Conservation (phyloP, 371 early-diverging fungal species). For the Catenaria anguillulae region DNA sequence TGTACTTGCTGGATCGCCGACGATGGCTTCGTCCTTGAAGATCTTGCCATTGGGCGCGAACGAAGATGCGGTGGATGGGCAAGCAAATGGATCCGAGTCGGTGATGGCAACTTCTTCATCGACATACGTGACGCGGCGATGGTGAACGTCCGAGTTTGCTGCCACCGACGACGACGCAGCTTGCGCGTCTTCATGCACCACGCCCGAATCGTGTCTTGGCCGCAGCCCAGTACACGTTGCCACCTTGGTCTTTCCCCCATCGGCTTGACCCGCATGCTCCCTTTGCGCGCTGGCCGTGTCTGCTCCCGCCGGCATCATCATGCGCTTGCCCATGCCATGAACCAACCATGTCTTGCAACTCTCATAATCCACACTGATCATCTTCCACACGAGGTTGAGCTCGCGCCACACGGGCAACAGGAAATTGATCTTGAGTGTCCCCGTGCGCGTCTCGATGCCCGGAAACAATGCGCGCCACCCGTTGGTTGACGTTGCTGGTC, state of each 20-base stretch:
- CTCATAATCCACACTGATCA: conserved; percentile 4
- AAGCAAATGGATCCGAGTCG: no score
- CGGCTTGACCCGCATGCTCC: no score
- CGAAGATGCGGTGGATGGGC: no score
- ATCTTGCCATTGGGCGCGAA: background rate
- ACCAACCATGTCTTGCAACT: conserved; percentile 5
- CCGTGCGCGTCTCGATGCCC: conserved; percentile 23
- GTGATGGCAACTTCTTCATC: background rate
- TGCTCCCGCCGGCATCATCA: background rate
- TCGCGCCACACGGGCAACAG: conserved; percentile 25
- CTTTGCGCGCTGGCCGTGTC: background rate
- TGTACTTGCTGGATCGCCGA: no score
- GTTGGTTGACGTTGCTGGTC: conserved; percentile 30
- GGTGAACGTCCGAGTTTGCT: background rate
- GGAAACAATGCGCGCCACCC: conserved; percentile 20
- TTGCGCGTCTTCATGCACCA: no score
- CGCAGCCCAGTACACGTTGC: no score
- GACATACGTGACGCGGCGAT: background rate
- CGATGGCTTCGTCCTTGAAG: background rate
- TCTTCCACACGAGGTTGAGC: conserved; percentile 6
- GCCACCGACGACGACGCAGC: background rate
- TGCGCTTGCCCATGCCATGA: background rate
- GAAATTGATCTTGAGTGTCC: conserved; percentile 32
- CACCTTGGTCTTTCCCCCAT: no score
- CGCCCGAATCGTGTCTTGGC: background rate